These are phyloP conservation scores for Parietaria judaica DNA, from an alignment of 306 rosid genomes.

Conservation along the genomic window DNA sequence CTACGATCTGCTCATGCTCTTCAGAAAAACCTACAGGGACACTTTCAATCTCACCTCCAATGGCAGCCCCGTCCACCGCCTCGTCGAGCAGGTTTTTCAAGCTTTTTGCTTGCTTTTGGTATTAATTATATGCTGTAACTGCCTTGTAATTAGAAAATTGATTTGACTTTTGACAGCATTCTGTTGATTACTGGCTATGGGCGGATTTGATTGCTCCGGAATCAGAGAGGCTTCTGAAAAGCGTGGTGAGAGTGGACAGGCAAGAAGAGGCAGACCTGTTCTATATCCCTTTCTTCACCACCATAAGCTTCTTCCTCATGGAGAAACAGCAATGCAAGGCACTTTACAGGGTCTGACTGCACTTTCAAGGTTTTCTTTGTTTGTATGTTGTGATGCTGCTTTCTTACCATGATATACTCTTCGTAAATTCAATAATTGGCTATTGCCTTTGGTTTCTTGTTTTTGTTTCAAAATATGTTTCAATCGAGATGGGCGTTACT, in stretches of 20 bases:
- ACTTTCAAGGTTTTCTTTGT: constrained; percentile 31
- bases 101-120: not conserved
- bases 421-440: too few species aligned
- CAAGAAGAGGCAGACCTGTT: constrained; percentile 91
- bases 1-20: constrained; percentile 66
- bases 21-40: constrained; percentile 42
- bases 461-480: too few species aligned
- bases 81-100: constrained; percentile 62
- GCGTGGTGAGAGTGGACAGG: constrained; percentile 59
- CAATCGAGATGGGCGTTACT: too few species aligned
- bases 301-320: constrained; percentile 85
- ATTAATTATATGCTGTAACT: not conserved
- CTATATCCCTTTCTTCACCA: constrained; percentile 91
- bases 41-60: constrained; percentile 89
- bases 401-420: not conserved
- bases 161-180: constrained; percentile 46
- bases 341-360: constrained; percentile 99
- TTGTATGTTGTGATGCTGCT: not conserved
- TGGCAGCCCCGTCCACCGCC: constrained; percentile 95
- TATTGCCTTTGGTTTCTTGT: too few species aligned
- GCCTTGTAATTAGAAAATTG: not conserved
- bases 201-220: constrained; percentile 77
- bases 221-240: constrained; percentile 54
- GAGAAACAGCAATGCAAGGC: constrained; percentile 97
- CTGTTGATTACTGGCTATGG: constrained; percentile 96